A percentile compares a stretch with the other conserved stretches of the same genome.
phyloP scores from a whole-genome alignment of 225 moss, liverwort and hornwort species.

The Lunularia cruciata region DNA sequence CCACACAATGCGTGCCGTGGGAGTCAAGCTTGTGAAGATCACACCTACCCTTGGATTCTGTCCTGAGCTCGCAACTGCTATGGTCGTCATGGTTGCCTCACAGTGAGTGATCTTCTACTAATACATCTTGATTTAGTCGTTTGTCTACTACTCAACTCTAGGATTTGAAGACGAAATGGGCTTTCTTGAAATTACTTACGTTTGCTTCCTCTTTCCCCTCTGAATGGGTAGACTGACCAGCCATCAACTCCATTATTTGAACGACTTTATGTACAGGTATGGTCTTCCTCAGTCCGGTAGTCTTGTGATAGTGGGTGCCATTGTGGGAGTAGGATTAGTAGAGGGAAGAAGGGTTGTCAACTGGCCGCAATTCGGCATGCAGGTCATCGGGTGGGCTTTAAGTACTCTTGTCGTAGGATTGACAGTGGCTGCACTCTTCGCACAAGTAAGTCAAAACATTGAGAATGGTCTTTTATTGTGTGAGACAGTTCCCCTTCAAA shows the following conservation, averaged over 20 bases:
- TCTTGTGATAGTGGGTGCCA: constrained; percentile 31
- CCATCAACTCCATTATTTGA: no score
- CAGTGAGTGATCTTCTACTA: constrained; percentile 20
- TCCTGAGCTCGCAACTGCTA: constrained; percentile 33
- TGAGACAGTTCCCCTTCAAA: background rate
- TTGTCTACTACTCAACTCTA: no score
- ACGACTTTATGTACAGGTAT: constrained; percentile 1
- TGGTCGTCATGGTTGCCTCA: constrained; percentile 26
- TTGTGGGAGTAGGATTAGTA: constrained; percentile 35
- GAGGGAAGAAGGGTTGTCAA: constrained; percentile 25
- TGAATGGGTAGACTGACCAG: no score
- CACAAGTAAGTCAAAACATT: constrained; percentile 10
- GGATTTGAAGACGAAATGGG: no score
- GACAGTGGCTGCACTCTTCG: constrained; percentile 30
- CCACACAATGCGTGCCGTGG: constrained; percentile 35
- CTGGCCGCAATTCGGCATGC: constrained; percentile 34
- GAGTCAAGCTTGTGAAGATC: constrained; percentile 34
- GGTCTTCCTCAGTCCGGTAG: constrained; percentile 31
- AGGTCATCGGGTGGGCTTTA: constrained; percentile 25
- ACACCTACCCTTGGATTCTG: constrained; percentile 31
- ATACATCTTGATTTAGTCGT: no score
- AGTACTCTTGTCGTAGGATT: constrained; percentile 26
- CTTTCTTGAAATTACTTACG: no score
- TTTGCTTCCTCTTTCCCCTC: no score
- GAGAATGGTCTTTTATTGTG: background rate